Conservation (phyloP, 2,329 filamentous ascomycete species). For the Aureobasidium sp. region DNA sequence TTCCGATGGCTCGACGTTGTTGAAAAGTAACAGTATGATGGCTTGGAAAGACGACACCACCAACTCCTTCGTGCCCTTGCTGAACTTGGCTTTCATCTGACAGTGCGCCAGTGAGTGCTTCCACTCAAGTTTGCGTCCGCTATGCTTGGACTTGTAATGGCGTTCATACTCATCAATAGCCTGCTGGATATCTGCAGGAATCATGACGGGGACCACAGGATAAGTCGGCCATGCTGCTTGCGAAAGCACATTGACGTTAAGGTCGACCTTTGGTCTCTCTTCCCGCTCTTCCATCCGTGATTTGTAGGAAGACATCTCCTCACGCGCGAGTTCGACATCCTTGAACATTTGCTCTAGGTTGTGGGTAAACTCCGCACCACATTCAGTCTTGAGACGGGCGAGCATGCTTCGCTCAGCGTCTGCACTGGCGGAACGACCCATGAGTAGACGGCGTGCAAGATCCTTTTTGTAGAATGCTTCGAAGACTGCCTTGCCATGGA, state of each 20-base stretch:
- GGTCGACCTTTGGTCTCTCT: conserved; percentile 54
- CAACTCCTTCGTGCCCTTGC: conserved; percentile 76
- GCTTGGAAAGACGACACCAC: conserved; percentile 90
- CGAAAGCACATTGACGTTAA: conserved; percentile 86
- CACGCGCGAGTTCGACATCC: conserved; percentile 85
- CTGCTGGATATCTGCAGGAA: conserved; percentile 68
- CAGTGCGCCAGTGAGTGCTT: conserved; percentile 92
- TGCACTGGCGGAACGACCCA: conserved; percentile 86
- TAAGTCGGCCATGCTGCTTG: conserved; percentile 91
- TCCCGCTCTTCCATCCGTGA: conserved; percentile 53
- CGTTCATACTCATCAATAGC: conserved; percentile 74
- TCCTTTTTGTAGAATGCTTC: conserved; percentile 99
- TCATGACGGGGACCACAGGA: conserved; percentile 63
- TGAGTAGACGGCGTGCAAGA: conserved; percentile 77
- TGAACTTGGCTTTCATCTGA: conserved; percentile 72
- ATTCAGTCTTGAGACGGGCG: conserved; percentile 83
- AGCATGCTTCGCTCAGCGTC: conserved; percentile 97
- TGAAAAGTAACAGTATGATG: conserved; percentile 84
- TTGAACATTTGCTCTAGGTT: conserved; percentile 99
- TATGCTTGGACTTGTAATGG: conserved; percentile 87
- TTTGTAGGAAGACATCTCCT: conserved; percentile 89
- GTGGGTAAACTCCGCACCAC: conserved; percentile 87
- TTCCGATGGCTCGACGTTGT: conserved; percentile 56
- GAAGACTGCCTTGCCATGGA: conserved; percentile 95
- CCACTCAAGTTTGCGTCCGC: conserved; percentile 79